Evolutionary conservation across 1,284 basidiomycete species (phyloP).

Genomic region (Peniophora sp.): DNA sequence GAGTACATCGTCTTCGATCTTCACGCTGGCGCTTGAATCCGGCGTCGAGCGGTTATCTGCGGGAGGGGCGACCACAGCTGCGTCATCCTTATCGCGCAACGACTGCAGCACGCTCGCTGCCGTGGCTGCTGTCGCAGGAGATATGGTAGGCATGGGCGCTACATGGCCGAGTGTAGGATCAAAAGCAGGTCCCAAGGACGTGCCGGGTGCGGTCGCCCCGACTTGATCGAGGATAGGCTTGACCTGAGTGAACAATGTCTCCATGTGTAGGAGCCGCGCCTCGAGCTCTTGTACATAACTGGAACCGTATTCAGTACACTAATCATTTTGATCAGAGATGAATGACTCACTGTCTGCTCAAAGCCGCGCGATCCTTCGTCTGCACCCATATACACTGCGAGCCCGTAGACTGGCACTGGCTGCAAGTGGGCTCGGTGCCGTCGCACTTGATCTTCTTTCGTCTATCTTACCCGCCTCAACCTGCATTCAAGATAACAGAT

Average conservation of each 20-base stretch:
- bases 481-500: slow-evolving; percentile 8
- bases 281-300: slow-evolving; percentile 87
- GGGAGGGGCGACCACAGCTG: slow-evolving; percentile 16
- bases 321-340: slow-evolving; percentile 9
- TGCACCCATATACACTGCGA: slow-evolving; percentile 79
- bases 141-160: slow-evolving; percentile 12
- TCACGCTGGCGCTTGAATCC: slow-evolving; percentile 36
- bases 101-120: slow-evolving; percentile 17
- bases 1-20: slow-evolving; percentile 63
- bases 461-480: slow-evolving; percentile 26
- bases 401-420: slow-evolving; percentile 64
- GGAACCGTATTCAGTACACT: slow-evolving; percentile 4
- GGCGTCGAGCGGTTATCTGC: slow-evolving; percentile 26
- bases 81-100: slow-evolving; percentile 19
- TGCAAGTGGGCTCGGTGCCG: slow-evolving; percentile 76
- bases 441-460: slow-evolving; percentile 89
- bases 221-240: slow-evolving; percentile 69
- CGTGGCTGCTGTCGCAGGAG: slow-evolving; percentile 18
- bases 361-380: slow-evolving; percentile 77
- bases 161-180: slow-evolving; percentile 18
- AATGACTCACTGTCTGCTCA: slow-evolving; percentile 71
- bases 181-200: slow-evolving; percentile 27
- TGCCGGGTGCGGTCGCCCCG: slow-evolving; percentile 23
- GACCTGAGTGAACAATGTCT: slow-evolving; percentile 69
- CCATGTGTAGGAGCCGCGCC: slow-evolving; percentile 77